phyloP scores from a whole-genome alignment of 2,329 filamentous ascomycete species.

The Simplicillium aogashimaense region DNA sequence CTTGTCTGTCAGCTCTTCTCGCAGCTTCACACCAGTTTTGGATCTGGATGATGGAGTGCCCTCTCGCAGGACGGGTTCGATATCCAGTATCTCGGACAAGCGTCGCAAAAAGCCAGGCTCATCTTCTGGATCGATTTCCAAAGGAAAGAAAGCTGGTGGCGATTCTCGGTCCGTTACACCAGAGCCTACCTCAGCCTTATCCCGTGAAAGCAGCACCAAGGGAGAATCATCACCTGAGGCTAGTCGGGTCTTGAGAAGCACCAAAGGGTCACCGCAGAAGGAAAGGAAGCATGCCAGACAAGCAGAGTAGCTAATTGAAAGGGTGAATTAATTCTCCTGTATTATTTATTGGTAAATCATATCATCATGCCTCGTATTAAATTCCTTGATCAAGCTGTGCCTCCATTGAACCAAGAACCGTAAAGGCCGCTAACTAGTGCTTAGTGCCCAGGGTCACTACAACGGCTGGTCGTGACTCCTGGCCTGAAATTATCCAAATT shows the following conservation, averaged over 20 bases:
- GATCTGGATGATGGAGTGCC: conserved; percentile 33
- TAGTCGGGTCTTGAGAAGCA: conserved; percentile 8
- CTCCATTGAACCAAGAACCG: too few species aligned
- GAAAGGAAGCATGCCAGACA: neutral
- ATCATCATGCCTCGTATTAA: too few species aligned
- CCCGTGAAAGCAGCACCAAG: conserved; percentile 31
- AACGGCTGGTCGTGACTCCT: too few species aligned
- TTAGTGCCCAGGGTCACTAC: too few species aligned
- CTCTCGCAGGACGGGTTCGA: conserved; percentile 35
- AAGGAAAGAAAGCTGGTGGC: conserved; percentile 30
- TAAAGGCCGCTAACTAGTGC: too few species aligned
- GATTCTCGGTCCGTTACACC: conserved; percentile 45
- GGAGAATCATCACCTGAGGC: conserved; percentile 12
- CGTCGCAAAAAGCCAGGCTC: conserved; percentile 40
- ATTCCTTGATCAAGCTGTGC: too few species aligned
- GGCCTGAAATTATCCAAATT: too few species aligned
- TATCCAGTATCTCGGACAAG: conserved; percentile 37
- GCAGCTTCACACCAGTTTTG: conserved; percentile 37
- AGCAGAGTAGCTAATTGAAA: too few species aligned
- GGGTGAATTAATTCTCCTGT: neutral
- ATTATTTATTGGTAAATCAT: neutral
- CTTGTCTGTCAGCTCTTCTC: conserved; percentile 39
- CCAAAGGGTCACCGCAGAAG: conserved; percentile 3
- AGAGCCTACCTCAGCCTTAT: conserved; percentile 43
- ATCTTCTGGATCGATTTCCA: conserved; percentile 27